These are phyloP conservation scores for Aquilaria malaccensis DNA, from an alignment of 345 rosid genomes.

Conservation along the genomic window DNA sequence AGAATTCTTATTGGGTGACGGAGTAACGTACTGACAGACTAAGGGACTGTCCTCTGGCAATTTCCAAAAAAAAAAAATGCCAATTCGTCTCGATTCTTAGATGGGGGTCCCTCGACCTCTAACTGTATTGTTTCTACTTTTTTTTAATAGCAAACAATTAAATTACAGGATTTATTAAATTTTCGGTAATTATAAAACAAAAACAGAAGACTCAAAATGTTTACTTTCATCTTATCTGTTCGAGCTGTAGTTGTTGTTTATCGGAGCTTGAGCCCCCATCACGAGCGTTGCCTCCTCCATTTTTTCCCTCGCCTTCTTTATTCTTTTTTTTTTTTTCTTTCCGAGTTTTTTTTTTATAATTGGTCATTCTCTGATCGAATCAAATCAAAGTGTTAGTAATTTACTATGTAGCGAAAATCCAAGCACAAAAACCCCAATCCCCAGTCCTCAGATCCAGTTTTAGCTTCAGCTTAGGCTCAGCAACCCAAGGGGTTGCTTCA, in stretches of 20 bases:
- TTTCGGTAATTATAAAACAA: neutral
- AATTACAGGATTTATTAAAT: neutral
- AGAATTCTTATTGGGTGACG: too few relatives aligned
- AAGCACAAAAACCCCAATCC: conserved; percentile 26
- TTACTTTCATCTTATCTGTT: conserved; percentile 31
- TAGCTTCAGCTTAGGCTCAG: too few relatives aligned
- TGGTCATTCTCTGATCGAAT: conserved; percentile 12
- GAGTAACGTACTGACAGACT: too few relatives aligned
- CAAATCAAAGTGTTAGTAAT: conserved; percentile 29
- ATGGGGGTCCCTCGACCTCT: neutral
- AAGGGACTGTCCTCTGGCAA: too few relatives aligned
- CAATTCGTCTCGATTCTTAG: too few relatives aligned
- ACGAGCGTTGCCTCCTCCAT: conserved; percentile 22
- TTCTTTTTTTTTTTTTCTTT: neutral
- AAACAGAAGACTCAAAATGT: neutral
- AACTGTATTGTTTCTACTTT: neutral
- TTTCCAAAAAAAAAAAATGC: too few relatives aligned
- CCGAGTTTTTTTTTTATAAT: neutral
- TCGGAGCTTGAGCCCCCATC: conserved; percentile 48
- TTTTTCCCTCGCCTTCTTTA: too few relatives aligned
- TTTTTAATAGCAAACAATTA: neutral
- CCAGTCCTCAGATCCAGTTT: conserved; percentile 33
- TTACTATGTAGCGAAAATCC: conserved; percentile 29
- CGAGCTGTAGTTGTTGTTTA: conserved; percentile 31
- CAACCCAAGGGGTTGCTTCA: too few relatives aligned